phyloP scores from a whole-genome alignment of 805 yeast genomes.

The Saccharomycopsis sp. region DNA sequence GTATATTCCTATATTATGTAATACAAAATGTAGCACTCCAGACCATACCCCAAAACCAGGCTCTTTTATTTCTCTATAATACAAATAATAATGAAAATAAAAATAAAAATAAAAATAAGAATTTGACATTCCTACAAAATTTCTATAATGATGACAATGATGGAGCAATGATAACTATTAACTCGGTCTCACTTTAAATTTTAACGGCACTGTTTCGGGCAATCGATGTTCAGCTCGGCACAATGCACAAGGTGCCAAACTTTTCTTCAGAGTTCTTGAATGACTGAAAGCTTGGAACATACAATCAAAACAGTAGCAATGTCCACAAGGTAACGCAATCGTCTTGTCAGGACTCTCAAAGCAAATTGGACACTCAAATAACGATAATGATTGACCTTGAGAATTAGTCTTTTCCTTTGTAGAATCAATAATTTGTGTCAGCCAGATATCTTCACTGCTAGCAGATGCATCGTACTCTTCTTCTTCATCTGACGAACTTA shows the following conservation, averaged over 20 bases:
- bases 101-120: too few species aligned
- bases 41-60: too few species aligned
- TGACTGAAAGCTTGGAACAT: conserved; percentile 42
- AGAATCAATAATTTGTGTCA: conserved; percentile 19
- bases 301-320: conserved; percentile 48
- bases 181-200: conserved; percentile 12
- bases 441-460: conserved; percentile 5
- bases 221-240: conserved; percentile 34
- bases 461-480: conserved; percentile 19
- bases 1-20: too few species aligned
- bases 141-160: too few species aligned
- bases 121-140: too few species aligned
- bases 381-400: conserved; percentile 28
- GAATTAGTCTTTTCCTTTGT: conserved; percentile 21
- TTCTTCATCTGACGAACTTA: conserved; percentile 23
- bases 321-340: conserved; percentile 50
- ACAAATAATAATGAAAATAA: too few species aligned
- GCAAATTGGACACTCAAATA: conserved; percentile 47
- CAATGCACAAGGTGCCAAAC: conserved; percentile 36
- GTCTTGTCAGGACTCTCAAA: conserved; percentile 46
- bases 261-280: conserved; percentile 32
- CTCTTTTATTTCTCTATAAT: too few species aligned
- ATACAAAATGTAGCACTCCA: too few species aligned
- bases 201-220: conserved; percentile 19
- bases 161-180: not conserved